Evolutionary conservation across 2,329 filamentous ascomycete species (phyloP).

Genomic region (Calonectria multiphialidica): DNA sequence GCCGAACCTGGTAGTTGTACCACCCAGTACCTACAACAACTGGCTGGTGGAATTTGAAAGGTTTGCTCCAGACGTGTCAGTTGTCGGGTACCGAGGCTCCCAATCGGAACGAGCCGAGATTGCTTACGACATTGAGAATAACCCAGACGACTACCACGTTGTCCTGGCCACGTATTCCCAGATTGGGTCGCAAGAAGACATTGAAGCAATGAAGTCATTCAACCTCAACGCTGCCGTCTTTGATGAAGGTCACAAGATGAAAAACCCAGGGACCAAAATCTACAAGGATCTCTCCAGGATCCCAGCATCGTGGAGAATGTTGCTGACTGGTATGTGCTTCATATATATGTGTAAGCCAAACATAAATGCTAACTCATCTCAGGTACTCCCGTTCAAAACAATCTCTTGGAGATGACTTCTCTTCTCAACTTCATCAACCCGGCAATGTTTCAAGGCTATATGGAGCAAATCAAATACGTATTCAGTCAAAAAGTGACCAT

Average conservation of each 20-base stretch:
- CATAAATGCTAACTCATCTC: constrained; percentile 54
- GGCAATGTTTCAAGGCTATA: constrained; percentile 79
- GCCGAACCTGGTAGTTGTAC: constrained; percentile 89
- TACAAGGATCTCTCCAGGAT: constrained; percentile 86
- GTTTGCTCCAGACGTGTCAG: constrained; percentile 83
- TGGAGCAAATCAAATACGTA: constrained; percentile 84
- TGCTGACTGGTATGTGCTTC: constrained; percentile 65
- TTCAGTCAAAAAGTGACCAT: constrained; percentile 94
- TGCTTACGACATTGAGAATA: constrained; percentile 73
- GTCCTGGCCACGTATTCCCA: constrained; percentile 73
- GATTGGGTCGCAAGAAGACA: constrained; percentile 63
- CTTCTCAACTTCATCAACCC: constrained; percentile 96
- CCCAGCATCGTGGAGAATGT: constrained; percentile 82
- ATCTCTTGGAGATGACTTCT: constrained; percentile 90
- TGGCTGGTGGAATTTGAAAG: constrained; percentile 92
- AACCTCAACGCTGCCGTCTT: constrained; percentile 75
- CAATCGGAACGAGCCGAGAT: constrained; percentile 77
- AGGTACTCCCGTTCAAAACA: constrained; percentile 94
- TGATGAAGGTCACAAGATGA: constrained; percentile 94
- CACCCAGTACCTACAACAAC: constrained; percentile 93
- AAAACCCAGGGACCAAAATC: constrained; percentile 85
- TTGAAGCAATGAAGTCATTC: constrained; percentile 62
- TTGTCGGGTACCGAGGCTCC: constrained; percentile 78
- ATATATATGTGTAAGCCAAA: neutral
- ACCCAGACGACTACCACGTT: constrained; percentile 73